Evolutionary conservation across 768 basidiomycete genomes (phyloP).

Genomic region (Dioszegia aurantiaca): DNA sequence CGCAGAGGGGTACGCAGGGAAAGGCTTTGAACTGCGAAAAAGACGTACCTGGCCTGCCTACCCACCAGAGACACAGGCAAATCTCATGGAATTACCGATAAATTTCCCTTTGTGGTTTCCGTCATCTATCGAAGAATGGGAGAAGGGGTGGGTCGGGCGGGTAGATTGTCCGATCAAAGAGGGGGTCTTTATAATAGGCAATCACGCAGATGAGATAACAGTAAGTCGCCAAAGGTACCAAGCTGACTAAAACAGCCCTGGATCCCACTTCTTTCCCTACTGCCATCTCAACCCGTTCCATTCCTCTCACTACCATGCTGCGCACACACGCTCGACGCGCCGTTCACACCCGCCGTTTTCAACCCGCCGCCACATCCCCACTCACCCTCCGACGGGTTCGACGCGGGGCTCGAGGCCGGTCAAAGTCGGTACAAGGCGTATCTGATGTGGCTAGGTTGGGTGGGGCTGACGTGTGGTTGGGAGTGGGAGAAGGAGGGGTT

Average conservation of each 20-base stretch:
- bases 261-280: slow-evolving; percentile 75
- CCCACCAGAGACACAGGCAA: slow-evolving; percentile 61
- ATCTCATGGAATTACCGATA: slow-evolving; percentile 67
- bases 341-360: slow-evolving; percentile 58
- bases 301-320: slow-evolving; percentile 77
- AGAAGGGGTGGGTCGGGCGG: slow-evolving; percentile 34
- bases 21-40: slow-evolving; percentile 80
- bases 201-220: slow-evolving; percentile 94
- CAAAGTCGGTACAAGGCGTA: slow-evolving; percentile 73
- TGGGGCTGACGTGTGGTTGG: slow-evolving; percentile 77
- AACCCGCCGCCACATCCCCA: slow-evolving; percentile 40
- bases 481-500: slow-evolving; percentile 77
- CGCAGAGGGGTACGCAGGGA: slow-evolving; percentile 77
- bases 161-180: slow-evolving; percentile 52
- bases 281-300: slow-evolving; percentile 39
- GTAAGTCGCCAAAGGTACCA: slow-evolving; percentile 26
- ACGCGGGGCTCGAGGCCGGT: slow-evolving; percentile 55
- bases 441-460: slow-evolving; percentile 76
- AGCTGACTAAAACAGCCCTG: slow-evolving; percentile 61
- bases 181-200: slow-evolving; percentile 77
- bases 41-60: slow-evolving; percentile 82
- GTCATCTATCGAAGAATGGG: slow-evolving; percentile 41
- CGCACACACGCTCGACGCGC: slow-evolving; percentile 60
- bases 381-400: slow-evolving; percentile 45
- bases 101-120: slow-evolving; percentile 59